These are phyloP conservation scores for Pestalotiopsis sp. DNA, from an alignment of 2,329 filamentous ascomycete genomes.

Conservation along the genomic window DNA sequence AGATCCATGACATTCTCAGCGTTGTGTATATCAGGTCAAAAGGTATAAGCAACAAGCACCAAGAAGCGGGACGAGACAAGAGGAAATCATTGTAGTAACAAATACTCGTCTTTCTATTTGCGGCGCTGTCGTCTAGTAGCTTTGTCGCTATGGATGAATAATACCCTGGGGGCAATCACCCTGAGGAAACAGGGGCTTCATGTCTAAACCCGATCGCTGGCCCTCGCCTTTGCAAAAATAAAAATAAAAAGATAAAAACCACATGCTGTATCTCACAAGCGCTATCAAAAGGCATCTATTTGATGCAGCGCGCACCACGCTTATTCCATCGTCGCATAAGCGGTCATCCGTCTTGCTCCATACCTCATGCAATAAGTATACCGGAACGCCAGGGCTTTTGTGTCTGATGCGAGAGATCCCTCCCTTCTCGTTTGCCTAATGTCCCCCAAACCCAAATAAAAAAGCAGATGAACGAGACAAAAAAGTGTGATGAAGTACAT, in stretches of 20 bases:
- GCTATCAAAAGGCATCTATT: not conserved
- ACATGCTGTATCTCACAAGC: slow-evolving; percentile 3
- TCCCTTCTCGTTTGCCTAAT: slow-evolving; percentile 8
- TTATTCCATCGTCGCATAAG: slow-evolving; percentile 11
- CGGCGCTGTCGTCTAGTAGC: slow-evolving; percentile 13
- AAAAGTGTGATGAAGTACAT: not conserved
- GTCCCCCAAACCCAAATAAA: slow-evolving; percentile 4
- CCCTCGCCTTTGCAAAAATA: not conserved
- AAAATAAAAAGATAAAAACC: not conserved
- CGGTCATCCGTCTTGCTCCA: slow-evolving; percentile 12
- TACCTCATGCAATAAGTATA: slow-evolving; percentile 10
- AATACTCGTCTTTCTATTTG: slow-evolving; percentile 3
- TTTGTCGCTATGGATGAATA: not conserved
- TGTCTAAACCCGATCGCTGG: slow-evolving; percentile 11
- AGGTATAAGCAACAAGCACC: no score
- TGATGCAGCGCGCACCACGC: slow-evolving; percentile 5
- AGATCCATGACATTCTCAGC: no score
- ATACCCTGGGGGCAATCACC: not conserved
- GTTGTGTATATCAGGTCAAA: no score
- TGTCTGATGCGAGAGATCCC: slow-evolving; percentile 10
- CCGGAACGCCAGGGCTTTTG: slow-evolving; percentile 14
- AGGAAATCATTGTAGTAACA: not conserved
- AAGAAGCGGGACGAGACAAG: not conserved
- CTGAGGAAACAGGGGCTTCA: not conserved
- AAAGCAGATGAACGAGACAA: not conserved